These are phyloP conservation scores for Coniochaeta sp. DNA, from an alignment of 2,329 filamentous ascomycete genomes.

Conservation along the genomic window DNA sequence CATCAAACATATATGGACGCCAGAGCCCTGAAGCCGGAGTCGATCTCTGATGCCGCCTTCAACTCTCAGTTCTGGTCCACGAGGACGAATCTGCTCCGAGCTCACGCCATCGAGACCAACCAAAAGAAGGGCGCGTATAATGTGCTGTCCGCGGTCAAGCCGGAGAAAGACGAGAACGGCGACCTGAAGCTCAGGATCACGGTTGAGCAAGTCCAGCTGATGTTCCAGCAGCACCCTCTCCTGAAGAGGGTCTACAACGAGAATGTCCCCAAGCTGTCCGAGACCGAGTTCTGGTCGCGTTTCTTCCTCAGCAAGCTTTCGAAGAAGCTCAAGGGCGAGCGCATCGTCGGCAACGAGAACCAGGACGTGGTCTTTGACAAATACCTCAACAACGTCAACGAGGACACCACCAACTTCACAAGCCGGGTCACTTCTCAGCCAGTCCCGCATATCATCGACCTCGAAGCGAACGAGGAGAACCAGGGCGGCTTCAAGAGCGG, in stretches of 20 bases:
- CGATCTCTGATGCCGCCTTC: slow-evolving; percentile 73
- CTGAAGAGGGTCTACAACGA: slow-evolving; percentile 90
- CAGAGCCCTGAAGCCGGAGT: slow-evolving; percentile 73
- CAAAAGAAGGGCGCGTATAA: slow-evolving; percentile 91
- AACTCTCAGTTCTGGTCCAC: slow-evolving; percentile 94
- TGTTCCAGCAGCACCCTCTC: slow-evolving; percentile 87
- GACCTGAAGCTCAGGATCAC: slow-evolving; percentile 76
- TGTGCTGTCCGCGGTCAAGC: slow-evolving; percentile 83
- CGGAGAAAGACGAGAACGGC: slow-evolving; percentile 60
- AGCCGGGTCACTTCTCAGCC: slow-evolving; percentile 52
- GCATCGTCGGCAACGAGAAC: slow-evolving; percentile 69
- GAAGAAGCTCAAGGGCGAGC: slow-evolving; percentile 87
- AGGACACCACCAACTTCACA: slow-evolving; percentile 50
- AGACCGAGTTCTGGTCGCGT: slow-evolving; percentile 82
- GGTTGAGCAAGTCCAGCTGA: slow-evolving; percentile 85
- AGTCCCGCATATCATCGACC: slow-evolving; percentile 83
- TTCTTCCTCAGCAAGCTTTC: slow-evolving; percentile 90
- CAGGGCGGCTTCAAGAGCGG: slow-evolving; percentile 75
- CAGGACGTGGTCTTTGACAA: slow-evolving; percentile 77
- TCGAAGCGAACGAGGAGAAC: slow-evolving; percentile 93
- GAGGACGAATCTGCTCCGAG: slow-evolving; percentile 74
- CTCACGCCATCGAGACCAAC: slow-evolving; percentile 80
- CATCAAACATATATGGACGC: slow-evolving; percentile 84
- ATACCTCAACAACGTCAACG: slow-evolving; percentile 59
- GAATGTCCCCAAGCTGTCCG: slow-evolving; percentile 73